Evolutionary conservation across 352 stramenopile genomes (phyloP), one percentile per base, ranked within the genome.

Genomic region (Pythium rishiriense): DNA sequence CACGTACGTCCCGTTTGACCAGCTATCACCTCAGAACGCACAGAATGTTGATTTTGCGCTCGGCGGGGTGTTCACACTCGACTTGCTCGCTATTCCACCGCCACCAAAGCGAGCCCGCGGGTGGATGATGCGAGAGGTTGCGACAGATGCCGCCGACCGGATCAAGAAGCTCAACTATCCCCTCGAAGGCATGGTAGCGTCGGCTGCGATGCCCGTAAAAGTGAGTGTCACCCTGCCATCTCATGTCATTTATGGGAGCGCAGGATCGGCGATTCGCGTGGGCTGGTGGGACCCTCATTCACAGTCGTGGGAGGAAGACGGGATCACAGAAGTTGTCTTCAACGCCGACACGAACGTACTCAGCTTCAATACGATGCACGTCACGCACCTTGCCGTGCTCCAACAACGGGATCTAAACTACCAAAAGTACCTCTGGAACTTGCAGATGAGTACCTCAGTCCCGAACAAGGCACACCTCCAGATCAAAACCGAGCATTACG

Each of bases 61-160:
- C 6, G 81, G 85, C 25, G 81, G 85, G 11, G 68, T 90, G 31
- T 88, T 90, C 37, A 79, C 74, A 6, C 62, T 94, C 9, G 85
- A 94, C 52, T 58, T 94, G 21, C 62, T 94, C 17, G 76, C 66
- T n/a, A 79, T 92, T 19, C 83, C 85, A 5, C 63, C 81, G 6
- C 82, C 85, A 10, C 79, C 83, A 1, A 91, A 90, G 48, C 79
- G 85, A 17, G 85, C 81, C 1, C 72, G 81, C 4, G 83, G 85
- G 1, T 94, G 85, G 85, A 69, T 91, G 33, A 94, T 94, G 78
- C 78, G 83, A 8, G 81, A 91, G 39, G 69, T 94, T 8, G 63
- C 79, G 3, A 66, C 59, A 28, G 73, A 82, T 35, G 62, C 66
- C 6, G 63, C 43, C 1, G 72, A 89, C 35, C 66, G 83, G 28